Evolutionary conservation across 176 grass and related monocot species (phyloP).

Genomic region (Dendrocalamus sinicus): DNA sequence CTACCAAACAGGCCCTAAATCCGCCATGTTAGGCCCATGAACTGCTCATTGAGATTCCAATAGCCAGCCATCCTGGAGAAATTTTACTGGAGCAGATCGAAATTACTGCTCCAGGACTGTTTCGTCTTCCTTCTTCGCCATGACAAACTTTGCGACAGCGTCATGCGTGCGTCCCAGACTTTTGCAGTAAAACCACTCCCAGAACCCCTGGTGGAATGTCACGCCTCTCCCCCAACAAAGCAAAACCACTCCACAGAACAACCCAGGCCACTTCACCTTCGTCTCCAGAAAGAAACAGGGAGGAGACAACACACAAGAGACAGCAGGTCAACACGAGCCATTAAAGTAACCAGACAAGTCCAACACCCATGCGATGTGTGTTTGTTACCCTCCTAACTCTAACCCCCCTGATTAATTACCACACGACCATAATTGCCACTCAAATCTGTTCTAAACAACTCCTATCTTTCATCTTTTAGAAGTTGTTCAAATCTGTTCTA

Average conservation of each 20-base stretch:
- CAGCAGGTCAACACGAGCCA: not conserved
- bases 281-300: not conserved
- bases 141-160: no score
- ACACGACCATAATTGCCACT: not conserved
- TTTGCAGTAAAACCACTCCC: not conserved
- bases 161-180: not conserved
- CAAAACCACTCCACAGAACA: not conserved
- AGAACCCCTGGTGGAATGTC: not conserved
- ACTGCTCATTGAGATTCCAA: no score
- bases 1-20: no score
- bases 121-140: no score
- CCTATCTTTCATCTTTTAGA: no score
- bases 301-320: not conserved
- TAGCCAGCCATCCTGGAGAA: no score
- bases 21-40: not conserved
- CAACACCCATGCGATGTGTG: constrained; percentile 36
- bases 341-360: constrained; percentile 43
- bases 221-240: not conserved
- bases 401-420: not conserved
- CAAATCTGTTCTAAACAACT: not conserved
- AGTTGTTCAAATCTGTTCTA: no score
- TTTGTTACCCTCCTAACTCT: not conserved
- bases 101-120: no score
- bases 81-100: no score
- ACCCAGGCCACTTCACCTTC: not conserved